phyloP scores from a whole-genome alignment of 257 asterid genomes.

The Catharanthus roseus region DNA sequence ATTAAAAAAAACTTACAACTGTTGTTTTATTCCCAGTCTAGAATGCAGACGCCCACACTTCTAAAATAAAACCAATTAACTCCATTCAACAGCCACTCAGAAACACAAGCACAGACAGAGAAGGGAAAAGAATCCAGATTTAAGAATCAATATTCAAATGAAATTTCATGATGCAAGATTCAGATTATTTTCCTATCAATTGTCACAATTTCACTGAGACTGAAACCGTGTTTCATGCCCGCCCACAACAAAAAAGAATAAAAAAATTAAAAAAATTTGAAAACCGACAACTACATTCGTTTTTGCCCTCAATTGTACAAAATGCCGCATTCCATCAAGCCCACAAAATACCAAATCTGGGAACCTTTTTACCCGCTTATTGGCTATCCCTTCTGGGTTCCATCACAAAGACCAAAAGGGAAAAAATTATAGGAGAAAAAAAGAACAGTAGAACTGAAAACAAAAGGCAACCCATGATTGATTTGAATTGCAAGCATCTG shows the following conservation, averaged over 20 bases:
- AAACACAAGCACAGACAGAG: background rate
- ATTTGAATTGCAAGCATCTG: background rate
- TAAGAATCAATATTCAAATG: background rate
- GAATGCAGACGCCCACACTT: background rate
- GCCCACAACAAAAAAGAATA: background rate
- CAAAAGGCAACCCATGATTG: background rate
- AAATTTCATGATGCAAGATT: slow-evolving; percentile 6
- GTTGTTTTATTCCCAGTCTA: background rate
- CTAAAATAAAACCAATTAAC: background rate
- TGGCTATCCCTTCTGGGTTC: background rate
- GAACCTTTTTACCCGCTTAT: background rate
- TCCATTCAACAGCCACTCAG: background rate
- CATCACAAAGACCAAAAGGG: background rate
- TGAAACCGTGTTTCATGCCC: background rate
- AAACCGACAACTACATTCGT: background rate
- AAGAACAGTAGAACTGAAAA: background rate
- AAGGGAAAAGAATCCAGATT: background rate
- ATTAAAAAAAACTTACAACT: background rate
- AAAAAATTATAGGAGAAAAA: too few species aligned
- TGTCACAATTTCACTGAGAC: background rate
- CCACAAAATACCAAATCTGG: background rate
- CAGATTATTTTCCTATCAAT: background rate
- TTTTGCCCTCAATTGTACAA: background rate
- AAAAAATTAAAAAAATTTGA: too few species aligned
- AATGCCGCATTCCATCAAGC: background rate